Base-by-base conservation (phyloP, 345 rosid species). In the Eucalyptus grandis region DNA sequence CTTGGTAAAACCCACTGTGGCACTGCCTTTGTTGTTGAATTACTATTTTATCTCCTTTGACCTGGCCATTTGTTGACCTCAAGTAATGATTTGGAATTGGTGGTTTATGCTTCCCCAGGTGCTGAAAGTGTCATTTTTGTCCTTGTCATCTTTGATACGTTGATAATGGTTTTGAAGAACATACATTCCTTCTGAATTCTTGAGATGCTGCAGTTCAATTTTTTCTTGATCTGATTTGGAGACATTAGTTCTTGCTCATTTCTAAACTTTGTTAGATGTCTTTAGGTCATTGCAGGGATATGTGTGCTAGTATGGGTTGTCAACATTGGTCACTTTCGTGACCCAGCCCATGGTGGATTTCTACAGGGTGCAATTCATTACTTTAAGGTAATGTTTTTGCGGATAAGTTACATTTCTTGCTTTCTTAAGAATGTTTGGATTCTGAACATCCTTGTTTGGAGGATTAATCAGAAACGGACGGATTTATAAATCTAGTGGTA, bases 301-400 rank as follows among this genome's bases (percentile, higher is more conserved):
- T 98, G 99, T 92, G 92, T 96, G 47, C 94, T 98, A 89, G 99
- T 98, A 89, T 98, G 99, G 99, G 92, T 98, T 90, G 99, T 98
- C 91, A 98, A 98, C 94, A 98, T 98, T 90, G 98, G 99, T 86
- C 99, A 98, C 90, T 98, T 98, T 83, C 96, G 93, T 86, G 99
- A 98, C 89, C 99, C 99, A 94, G 92, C 99, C 77, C 99, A 98
- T 90, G 99, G 99, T 69, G 99, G 99, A 87, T 94, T 97, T 92
- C 90, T 98, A 91, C 96, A 94, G 83, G 99, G 99, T 86, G 99
- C 99, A 87, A 95, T 98, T 92, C 99, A 97, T 93, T 98, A 98
- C 92, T 97, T 98, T 90, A 97, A 98, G 99, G 99, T 98, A 94
- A 49, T 54, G 31, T 50, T 31, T 81, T 50, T 27, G 43, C 65